Percentiles rank a stretch among this genome's conserved stretches.
Evolutionary conservation across 352 stramenopile species (phyloP).

Genomic region (Globisporangium apiculatum): DNA sequence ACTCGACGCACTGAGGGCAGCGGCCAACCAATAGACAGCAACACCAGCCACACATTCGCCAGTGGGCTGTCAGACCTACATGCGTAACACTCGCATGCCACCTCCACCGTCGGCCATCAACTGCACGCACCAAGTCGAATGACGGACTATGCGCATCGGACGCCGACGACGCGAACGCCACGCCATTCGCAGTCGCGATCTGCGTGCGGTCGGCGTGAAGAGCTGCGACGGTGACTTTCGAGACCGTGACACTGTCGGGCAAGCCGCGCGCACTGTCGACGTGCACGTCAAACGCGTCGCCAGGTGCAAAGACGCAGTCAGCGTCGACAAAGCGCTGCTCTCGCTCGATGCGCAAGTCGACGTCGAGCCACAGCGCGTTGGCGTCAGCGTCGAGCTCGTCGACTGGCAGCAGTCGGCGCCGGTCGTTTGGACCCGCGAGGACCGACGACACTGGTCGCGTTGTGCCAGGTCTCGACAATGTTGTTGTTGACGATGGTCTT

Average conservation of each 20-base stretch:
- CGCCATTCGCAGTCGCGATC: conserved; percentile 21
- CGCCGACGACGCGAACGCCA: conserved; percentile 13
- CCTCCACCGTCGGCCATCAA: too few relatives aligned
- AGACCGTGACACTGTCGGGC: conserved; percentile 60
- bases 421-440: conserved; percentile 13
- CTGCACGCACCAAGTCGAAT: conserved; percentile 42
- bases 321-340: conserved; percentile 15
- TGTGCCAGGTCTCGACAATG: conserved; percentile 20
- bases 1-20: conserved; percentile 51
- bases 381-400: conserved; percentile 12
- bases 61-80: too few relatives aligned
- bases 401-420: conserved; percentile 17
- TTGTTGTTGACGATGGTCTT: conserved; percentile 11
- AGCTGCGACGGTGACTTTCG: conserved; percentile 64
- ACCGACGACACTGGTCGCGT: conserved; percentile 18
- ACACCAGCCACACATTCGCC: background rate
- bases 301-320: conserved; percentile 33
- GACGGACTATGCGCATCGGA: conserved; percentile 30
- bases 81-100: too few relatives aligned
- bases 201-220: conserved; percentile 44
- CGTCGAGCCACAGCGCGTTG: conserved; percentile 21
- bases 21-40: background rate
- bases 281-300: conserved; percentile 77
- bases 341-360: conserved; percentile 31
- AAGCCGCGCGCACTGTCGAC: conserved; percentile 70